Conservation (phyloP, 805 yeast species). For the Ogataea methylovora region DNA sequence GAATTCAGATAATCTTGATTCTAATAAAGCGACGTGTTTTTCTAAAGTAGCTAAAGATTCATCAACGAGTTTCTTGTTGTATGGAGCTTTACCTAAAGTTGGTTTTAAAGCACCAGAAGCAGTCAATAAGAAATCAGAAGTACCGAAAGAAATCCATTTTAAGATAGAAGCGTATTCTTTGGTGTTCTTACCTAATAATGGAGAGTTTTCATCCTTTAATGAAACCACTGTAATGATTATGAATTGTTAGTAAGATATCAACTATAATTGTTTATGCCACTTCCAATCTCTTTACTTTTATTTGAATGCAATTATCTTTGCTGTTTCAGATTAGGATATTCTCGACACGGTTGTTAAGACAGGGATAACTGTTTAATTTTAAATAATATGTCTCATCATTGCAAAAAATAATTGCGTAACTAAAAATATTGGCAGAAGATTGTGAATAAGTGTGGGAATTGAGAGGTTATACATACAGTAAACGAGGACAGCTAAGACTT, state of each 20-base stretch:
- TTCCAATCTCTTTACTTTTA: not conserved
- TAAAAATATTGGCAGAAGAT: not conserved
- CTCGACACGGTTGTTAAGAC: conserved; percentile 80
- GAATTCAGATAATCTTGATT: conserved; percentile 25
- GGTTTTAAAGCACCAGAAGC: conserved; percentile 49
- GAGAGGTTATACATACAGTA: conserved; percentile 33
- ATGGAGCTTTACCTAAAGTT: conserved; percentile 57
- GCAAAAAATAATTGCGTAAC: conserved; percentile 8
- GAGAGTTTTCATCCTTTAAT: conserved; percentile 33
- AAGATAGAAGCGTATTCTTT: conserved; percentile 59
- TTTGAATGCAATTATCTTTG: not conserved
- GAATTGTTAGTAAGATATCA: no score
- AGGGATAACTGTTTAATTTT: conserved; percentile 72
- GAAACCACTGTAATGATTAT: conserved; percentile 40
- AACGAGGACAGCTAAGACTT: conserved; percentile 55
- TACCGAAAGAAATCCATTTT: conserved; percentile 73
- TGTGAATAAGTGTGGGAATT: not conserved
- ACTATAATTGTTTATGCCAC: no score
- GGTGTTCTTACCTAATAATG: conserved; percentile 52
- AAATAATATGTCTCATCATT: conserved; percentile 53
- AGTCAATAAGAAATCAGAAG: conserved; percentile 52
- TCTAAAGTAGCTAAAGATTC: conserved; percentile 7
- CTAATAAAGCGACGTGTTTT: conserved; percentile 9
- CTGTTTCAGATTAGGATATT: conserved; percentile 39
- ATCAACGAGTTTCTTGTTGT: conserved; percentile 59